Evolutionary conservation across 2,329 filamentous ascomycete species (phyloP).

Genomic region (Microdochium paspali): DNA sequence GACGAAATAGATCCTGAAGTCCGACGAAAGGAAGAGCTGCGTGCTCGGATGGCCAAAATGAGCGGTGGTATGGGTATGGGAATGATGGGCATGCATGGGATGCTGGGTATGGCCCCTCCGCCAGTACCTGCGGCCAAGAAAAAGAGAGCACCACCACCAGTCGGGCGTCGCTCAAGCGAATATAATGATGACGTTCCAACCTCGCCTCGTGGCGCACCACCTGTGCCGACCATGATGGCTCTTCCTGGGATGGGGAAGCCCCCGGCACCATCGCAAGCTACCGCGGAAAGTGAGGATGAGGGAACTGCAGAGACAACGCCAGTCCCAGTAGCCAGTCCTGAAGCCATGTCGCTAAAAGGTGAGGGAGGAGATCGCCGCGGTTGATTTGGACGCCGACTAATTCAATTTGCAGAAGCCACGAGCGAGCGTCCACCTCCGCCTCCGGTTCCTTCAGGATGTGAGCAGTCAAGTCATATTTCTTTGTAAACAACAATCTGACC

Average conservation of each 20-base stretch:
- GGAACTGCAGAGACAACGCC: slow-evolving; percentile 16
- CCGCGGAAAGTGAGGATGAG: not conserved
- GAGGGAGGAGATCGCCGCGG: slow-evolving; percentile 8
- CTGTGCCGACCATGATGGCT: slow-evolving; percentile 50
- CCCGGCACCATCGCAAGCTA: slow-evolving; percentile 8
- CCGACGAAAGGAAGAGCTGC: slow-evolving; percentile 74
- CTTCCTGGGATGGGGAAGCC: slow-evolving; percentile 64
- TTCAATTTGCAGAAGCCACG: not conserved
- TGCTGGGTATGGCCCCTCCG: slow-evolving; percentile 67
- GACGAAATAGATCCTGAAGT: slow-evolving; percentile 84
- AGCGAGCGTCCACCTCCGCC: not conserved
- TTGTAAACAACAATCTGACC: slow-evolving; percentile 5
- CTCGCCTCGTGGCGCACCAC: slow-evolving; percentile 37
- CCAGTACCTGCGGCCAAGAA: slow-evolving; percentile 41
- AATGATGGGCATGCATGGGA: slow-evolving; percentile 67
- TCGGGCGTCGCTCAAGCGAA: slow-evolving; percentile 32
- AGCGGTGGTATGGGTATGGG: slow-evolving; percentile 69
- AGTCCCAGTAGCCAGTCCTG: slow-evolving; percentile 16
- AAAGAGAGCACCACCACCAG: slow-evolving; percentile 36
- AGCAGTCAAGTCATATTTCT: not conserved
- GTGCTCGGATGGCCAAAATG: slow-evolving; percentile 97
- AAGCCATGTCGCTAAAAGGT: not conserved
- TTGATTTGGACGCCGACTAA: too few relatives aligned
- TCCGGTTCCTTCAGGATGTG: slow-evolving; percentile 32
- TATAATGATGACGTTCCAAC: slow-evolving; percentile 30